These are phyloP conservation scores for Erigeron canadensis DNA, from an alignment of 129 eudicot species.

Conservation along the genomic window DNA sequence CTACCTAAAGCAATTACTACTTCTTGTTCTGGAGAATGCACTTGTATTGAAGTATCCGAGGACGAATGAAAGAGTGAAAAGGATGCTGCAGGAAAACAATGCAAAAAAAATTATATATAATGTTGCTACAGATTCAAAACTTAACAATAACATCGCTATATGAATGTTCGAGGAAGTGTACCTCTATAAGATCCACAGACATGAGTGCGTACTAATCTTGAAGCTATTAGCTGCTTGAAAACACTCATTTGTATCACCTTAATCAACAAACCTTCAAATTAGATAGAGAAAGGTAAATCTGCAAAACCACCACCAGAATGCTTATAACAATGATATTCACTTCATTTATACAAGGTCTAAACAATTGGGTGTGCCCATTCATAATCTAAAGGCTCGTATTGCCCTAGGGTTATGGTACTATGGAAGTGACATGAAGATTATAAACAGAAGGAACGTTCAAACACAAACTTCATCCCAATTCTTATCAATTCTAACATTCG, in stretches of 20 bases:
- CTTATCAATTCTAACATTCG: not conserved
- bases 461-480: not conserved
- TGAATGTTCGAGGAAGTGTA: conserved; percentile 15
- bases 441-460: conserved; percentile 7
- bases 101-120: not conserved
- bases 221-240: conserved; percentile 49
- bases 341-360: not conserved
- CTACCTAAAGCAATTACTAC: conserved; percentile 90
- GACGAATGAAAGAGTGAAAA: conserved; percentile 53
- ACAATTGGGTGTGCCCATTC: not conserved
- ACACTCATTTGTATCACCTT: conserved; percentile 39
- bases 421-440: not conserved
- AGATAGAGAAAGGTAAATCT: conserved; percentile 14
- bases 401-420: no score
- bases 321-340: conserved; percentile 6
- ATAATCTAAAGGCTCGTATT: not conserved
- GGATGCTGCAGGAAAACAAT: conserved; percentile 39
- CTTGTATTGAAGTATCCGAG: conserved; percentile 51
- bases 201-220: conserved; percentile 26
- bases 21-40: conserved; percentile 72
- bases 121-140: not conserved
- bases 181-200: conserved; percentile 45
- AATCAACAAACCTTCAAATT: not conserved
- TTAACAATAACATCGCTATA: no score
- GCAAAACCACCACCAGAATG: conserved; percentile 13